Conservation (phyloP, 73 alveolate genomes). For the Blepharisma stoltei region DNA sequence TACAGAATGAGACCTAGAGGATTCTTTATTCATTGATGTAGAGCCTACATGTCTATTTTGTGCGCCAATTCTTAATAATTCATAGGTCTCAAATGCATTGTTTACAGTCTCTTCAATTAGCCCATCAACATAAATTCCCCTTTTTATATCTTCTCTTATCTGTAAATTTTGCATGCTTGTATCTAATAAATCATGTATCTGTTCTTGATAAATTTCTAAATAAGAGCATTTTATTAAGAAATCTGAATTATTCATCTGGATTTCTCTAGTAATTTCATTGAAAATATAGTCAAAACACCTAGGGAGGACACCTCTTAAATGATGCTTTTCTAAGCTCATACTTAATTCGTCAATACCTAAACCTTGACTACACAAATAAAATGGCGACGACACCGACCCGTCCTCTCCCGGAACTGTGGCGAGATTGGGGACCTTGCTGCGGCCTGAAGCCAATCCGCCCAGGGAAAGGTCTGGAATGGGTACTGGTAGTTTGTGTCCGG, state of each 20-base stretch:
- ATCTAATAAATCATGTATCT: slow-evolving; percentile 71
- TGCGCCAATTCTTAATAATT: slow-evolving; percentile 64
- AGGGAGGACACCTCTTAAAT: slow-evolving; percentile 68
- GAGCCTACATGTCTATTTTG: slow-evolving; percentile 84
- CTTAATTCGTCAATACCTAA: not conserved
- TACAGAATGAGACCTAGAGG: slow-evolving; percentile 83
- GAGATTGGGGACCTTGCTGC: too few relatives aligned
- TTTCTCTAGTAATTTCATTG: slow-evolving; percentile 37
- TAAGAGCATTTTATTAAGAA: slow-evolving; percentile 57
- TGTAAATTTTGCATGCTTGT: slow-evolving; percentile 44
- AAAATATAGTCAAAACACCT: slow-evolving; percentile 66
- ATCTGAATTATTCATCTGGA: slow-evolving; percentile 36
- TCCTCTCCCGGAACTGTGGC: too few relatives aligned
- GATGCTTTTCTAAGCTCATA: not conserved
- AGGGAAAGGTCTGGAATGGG: too few relatives aligned
- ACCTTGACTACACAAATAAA: too few relatives aligned
- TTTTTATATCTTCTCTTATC: slow-evolving; percentile 68
- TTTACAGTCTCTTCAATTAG: slow-evolving; percentile 65
- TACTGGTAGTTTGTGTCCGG: too few relatives aligned
- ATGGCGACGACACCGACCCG: too few relatives aligned
- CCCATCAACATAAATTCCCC: slow-evolving; percentile 79
- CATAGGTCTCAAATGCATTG: slow-evolving; percentile 56
- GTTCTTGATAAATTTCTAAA: slow-evolving; percentile 77
- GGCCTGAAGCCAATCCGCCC: too few relatives aligned
- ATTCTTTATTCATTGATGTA: slow-evolving; percentile 82